These are phyloP conservation scores for Suillus ampliporus DNA, from an alignment of 768 basidiomycete species.

Conservation along the genomic window DNA sequence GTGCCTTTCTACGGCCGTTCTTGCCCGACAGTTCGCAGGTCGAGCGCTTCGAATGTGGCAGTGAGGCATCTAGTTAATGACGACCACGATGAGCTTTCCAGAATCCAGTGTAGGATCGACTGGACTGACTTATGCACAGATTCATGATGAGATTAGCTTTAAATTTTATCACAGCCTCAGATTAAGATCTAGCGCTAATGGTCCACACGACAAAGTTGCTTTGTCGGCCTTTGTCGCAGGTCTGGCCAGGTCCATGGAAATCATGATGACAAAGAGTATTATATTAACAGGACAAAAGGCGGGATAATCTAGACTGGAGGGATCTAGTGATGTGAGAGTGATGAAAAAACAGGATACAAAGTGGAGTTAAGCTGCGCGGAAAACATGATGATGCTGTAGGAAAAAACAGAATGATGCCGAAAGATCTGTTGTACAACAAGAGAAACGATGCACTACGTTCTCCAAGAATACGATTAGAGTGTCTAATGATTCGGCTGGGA, in stretches of 20 bases:
- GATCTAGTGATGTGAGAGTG: background rate
- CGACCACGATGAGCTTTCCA: background rate
- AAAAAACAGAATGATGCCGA: constrained; percentile 8
- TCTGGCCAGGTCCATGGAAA: background rate
- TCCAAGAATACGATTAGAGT: constrained; percentile 24
- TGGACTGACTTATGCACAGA: background rate
- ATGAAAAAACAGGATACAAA: constrained; percentile 9
- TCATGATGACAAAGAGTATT: background rate
- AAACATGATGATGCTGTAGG: constrained; percentile 13
- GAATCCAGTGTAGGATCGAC: background rate
- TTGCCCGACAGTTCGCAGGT: background rate
- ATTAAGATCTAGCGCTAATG: constrained; percentile 5
- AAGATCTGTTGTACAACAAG: constrained; percentile 15
- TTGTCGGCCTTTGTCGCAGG: background rate
- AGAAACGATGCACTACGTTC: constrained; percentile 23
- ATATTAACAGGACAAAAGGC: background rate
- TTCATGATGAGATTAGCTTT: constrained; percentile 3
- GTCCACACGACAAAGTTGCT: background rate
- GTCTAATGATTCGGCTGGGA: constrained; percentile 14
- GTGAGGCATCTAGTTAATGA: background rate
- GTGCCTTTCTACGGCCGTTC: too few species aligned
- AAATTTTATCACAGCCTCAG: constrained; percentile 7
- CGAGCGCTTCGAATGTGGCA: background rate
- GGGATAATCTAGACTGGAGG: background rate
- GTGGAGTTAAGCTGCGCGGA: background rate